Conservation (phyloP, 2,329 filamentous ascomycete species). For the Pseudogymnoascus sp. region DNA sequence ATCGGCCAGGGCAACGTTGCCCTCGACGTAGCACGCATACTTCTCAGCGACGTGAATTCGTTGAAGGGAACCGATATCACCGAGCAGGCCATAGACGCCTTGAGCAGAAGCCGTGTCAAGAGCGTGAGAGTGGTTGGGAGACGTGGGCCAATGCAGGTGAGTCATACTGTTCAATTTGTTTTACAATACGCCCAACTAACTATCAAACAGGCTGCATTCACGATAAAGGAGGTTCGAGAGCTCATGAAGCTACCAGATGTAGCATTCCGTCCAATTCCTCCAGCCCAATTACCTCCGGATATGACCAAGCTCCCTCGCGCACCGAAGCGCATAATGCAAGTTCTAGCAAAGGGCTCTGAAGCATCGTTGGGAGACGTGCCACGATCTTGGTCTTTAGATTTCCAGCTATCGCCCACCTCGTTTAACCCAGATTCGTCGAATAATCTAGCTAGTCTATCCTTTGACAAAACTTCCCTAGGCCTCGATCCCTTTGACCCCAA, state of each 20-base stretch:
- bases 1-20: slow-evolving; percentile 96
- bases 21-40: slow-evolving; percentile 81
- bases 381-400: slow-evolving; percentile 79
- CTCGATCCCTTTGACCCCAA: slow-evolving; percentile 47
- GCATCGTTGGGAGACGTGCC: slow-evolving; percentile 36
- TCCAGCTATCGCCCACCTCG: slow-evolving; percentile 68
- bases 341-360: slow-evolving; percentile 68
- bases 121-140: slow-evolving; percentile 82
- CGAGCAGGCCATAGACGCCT: slow-evolving; percentile 67
- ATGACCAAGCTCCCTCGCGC: slow-evolving; percentile 66
- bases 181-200: background rate
- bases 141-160: slow-evolving; percentile 77
- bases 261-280: slow-evolving; percentile 62
- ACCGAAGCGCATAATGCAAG: slow-evolving; percentile 69
- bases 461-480: slow-evolving; percentile 53
- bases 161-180: slow-evolving; percentile 20
- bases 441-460: slow-evolving; percentile 57
- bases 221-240: slow-evolving; percentile 89
- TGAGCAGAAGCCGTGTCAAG: slow-evolving; percentile 67
- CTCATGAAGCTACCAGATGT: slow-evolving; percentile 70
- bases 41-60: slow-evolving; percentile 67
- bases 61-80: slow-evolving; percentile 83
- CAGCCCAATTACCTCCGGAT: slow-evolving; percentile 58
- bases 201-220: slow-evolving; percentile 67
- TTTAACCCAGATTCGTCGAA: slow-evolving; percentile 40